Evolutionary conservation across 2,329 filamentous ascomycete species (phyloP), one percentile per base, ranked within the genome.

Genomic region (Septoria linicola): DNA sequence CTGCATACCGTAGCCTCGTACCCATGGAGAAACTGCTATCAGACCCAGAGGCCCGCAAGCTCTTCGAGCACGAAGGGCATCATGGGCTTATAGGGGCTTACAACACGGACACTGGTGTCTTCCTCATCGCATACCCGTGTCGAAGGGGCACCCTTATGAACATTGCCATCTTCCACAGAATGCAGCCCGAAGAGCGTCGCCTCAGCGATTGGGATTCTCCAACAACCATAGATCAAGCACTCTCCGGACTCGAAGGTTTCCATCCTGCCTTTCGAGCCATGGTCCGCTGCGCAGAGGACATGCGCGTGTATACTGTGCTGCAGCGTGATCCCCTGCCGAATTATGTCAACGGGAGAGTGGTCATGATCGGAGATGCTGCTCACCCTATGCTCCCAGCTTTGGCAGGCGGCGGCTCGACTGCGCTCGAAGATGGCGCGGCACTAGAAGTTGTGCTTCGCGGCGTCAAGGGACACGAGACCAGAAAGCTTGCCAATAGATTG

Each of bases 351-450:
- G 46, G 43, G 2, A 34, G 46, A 35, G 41, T 41, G 7, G 32
- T 54, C 16, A 34, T 54, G 41, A 51, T 54, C 16, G 52, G 52
- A 25, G 52, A 54, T 25, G 52, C 52, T 8, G 52, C 47, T n/a
- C 52, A 54, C 43, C 47, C 52, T 2, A 52, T 52, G 49, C 34
- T 52, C 17, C 49, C 49, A 14, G 39, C 47, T 10, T 23, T 50
- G 17, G 47, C 42, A 30, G 49, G 36, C 19, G 36, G 49, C 16
- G 30, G 36, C n/a, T 36, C 30, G 1, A 52, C 49, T 4, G 27
- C 34, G 16, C 35, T 52, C 10, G 49, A 52, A 48, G 49, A 52
- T 20, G 43, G 42, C 11, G 49, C 49, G 7, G 37, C 43, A 10
- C 41, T 52, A 3, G 49, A 52, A 32, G 31, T 52, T 14, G 13